phyloP scores from a whole-genome alignment of 2,329 filamentous ascomycete species.

The Aspergillus ibericus region DNA sequence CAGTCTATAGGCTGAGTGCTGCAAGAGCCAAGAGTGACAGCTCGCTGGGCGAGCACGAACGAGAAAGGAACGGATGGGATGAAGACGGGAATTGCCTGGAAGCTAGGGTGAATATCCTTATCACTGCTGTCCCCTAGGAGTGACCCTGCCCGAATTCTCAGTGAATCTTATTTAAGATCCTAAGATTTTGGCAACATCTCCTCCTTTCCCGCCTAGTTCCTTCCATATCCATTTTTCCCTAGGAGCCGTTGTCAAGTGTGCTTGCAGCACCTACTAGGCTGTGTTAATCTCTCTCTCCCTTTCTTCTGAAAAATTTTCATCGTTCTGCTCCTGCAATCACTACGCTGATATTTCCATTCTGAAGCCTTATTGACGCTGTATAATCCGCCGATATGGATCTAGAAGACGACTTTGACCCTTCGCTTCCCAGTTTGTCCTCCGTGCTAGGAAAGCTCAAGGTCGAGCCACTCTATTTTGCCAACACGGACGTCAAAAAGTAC shows the following conservation, averaged over 20 bases:
- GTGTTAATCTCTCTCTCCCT: background rate
- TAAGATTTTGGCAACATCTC: too few species aligned
- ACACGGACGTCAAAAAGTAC: conserved; percentile 33
- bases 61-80: background rate
- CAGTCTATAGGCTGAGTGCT: background rate
- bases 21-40: background rate
- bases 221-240: too few species aligned
- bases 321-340: background rate
- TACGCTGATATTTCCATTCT: background rate
- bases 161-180: too few species aligned
- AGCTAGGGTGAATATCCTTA: background rate
- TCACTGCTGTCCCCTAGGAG: too few species aligned
- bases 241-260: too few species aligned
- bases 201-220: too few species aligned
- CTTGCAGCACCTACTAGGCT: background rate
- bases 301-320: background rate
- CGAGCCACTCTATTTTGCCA: conserved; percentile 12
- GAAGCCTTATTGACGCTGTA: background rate
- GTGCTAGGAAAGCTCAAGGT: background rate
- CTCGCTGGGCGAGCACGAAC: background rate
- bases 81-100: background rate
- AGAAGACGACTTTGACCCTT: background rate
- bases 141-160: too few species aligned
- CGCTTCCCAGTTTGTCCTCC: background rate
- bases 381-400: background rate